phyloP scores from a whole-genome alignment of 768 basidiomycete genomes.

The Rubroboletus pulcherrimus region DNA sequence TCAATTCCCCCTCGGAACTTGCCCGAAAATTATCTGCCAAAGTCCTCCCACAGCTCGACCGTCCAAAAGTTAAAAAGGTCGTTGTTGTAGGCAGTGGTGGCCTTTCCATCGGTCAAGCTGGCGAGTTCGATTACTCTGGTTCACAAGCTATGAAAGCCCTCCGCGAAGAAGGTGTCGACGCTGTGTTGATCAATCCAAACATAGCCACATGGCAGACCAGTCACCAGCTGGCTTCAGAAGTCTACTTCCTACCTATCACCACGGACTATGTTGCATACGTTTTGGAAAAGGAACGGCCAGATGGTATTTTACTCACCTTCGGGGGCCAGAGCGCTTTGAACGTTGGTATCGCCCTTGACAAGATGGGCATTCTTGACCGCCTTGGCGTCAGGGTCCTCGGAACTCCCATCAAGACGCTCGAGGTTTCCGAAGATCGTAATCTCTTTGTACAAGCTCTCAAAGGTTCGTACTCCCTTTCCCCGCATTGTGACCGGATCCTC shows the following conservation, averaged over 20 bases:
- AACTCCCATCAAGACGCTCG: slow-evolving; percentile 90
- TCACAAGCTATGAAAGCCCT: slow-evolving; percentile 98
- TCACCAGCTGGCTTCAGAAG: slow-evolving; percentile 92
- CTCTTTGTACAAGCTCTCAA: slow-evolving; percentile 95
- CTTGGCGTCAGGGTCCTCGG: slow-evolving; percentile 92
- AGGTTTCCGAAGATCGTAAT: slow-evolving; percentile 95
- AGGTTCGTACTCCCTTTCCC: slow-evolving; percentile 46
- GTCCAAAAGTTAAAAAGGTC: slow-evolving; percentile 91
- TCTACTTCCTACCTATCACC: slow-evolving; percentile 96
- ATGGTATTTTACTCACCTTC: slow-evolving; percentile 95
- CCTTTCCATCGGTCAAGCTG: slow-evolving; percentile 95
- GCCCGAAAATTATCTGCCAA: slow-evolving; percentile 91
- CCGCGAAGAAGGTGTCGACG: slow-evolving; percentile 89
- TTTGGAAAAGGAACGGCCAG: slow-evolving; percentile 95
- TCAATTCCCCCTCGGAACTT: slow-evolving; percentile 92
- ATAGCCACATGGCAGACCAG: slow-evolving; percentile 99
- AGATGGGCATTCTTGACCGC: slow-evolving; percentile 93
- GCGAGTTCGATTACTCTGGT: slow-evolving; percentile 99
- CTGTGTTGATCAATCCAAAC: slow-evolving; percentile 97
- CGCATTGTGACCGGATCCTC: neutral
- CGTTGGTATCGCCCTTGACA: slow-evolving; percentile 94
- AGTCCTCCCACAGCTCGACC: slow-evolving; percentile 87
- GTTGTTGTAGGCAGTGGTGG: slow-evolving; percentile 96
- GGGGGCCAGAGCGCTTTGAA: slow-evolving; percentile 98
- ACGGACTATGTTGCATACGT: slow-evolving; percentile 98